Evolutionary conservation across 2,329 filamentous ascomycete species (phyloP), one percentile per base, ranked within the genome.

Genomic region (Alternaria sp.): DNA sequence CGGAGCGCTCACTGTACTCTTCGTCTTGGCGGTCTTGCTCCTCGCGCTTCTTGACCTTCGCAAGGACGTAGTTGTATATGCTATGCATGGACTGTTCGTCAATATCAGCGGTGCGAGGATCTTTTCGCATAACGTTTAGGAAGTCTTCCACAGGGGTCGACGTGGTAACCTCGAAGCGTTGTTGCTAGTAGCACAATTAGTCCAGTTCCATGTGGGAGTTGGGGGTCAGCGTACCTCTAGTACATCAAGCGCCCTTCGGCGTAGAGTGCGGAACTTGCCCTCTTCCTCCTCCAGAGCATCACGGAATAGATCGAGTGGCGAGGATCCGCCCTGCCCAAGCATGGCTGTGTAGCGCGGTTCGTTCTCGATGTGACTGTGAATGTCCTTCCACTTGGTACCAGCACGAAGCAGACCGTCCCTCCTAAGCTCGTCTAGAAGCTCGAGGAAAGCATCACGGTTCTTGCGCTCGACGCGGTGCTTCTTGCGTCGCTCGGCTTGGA

Each of bases 231-330:
- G 84, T 81, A 96, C 93, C 85, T 96, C 92, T 71, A 97, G 86
- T 70, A 96, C 93, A 81, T 97, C 93, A 68, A 96, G 84, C 43
- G 96, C 91, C 75, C 93, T 89, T 76, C 96, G 96, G 65, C 93
- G 87, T 52, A 91, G 90, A 53, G 88, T 90, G 65, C 94, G 90
- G 51, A 97, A 84, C n/a, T 90, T 89, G 61, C 92, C 89, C 76
- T 99, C 95, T 79, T 98, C 93, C 78, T 97, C 93, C 78, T 98
- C 96, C 25, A 98, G 86, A 51, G 94, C 85, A 78, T 99, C 96
- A 93, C 95, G 97, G 83, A 99, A 98, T 7, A 99, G 85, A 74
- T 98, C 93, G 68, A 97, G 86, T 13, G 96, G 93, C 5, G 89
- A 91, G 5, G 94, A 97, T 59, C 95, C 94, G 62, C 87, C 82